Percentiles rank a stretch among this genome's conserved stretches.
These are phyloP conservation scores for Sporodiniella umbellata DNA, from an alignment of 371 early-diverging fungal genomes.

Conservation along the genomic window DNA sequence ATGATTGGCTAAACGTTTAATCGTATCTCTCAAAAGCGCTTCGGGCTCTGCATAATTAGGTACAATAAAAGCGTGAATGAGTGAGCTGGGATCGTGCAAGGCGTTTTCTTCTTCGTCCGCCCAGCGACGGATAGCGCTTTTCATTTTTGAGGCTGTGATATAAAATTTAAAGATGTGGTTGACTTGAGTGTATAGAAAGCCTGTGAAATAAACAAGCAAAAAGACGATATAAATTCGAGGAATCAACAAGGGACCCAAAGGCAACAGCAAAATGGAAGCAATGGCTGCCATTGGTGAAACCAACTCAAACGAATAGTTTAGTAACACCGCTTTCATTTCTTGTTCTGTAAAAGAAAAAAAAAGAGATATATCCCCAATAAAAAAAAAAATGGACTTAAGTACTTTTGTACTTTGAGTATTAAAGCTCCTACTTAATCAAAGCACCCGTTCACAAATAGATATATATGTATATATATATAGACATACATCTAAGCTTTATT, in stretches of 20 bases:
- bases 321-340: constrained; percentile 14
- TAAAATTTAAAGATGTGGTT: constrained; percentile 57
- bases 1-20: constrained; percentile 32
- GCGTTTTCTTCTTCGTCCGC: constrained; percentile 6
- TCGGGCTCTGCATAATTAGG: constrained; percentile 62
- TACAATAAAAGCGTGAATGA: constrained; percentile 51
- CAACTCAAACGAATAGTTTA: constrained; percentile 46
- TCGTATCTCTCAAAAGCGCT: constrained; percentile 36
- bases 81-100: background rate
- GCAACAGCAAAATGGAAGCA: constrained; percentile 43
- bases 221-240: constrained; percentile 51
- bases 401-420: background rate
- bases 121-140: constrained; percentile 44
- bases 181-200: constrained; percentile 49
- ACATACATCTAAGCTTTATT: too few relatives aligned
- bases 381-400: constrained; percentile 4
- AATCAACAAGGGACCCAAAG: constrained; percentile 50
- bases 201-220: constrained; percentile 45
- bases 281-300: constrained; percentile 54
- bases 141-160: constrained; percentile 39
- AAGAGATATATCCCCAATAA: constrained; percentile 1
- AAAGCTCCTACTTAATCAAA: background rate
- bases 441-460: too few relatives aligned
- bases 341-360: constrained; percentile 6
- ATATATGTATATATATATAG: too few relatives aligned